Conservation (phyloP, 108 stramenopile species). For the Fragilaria radians region DNA sequence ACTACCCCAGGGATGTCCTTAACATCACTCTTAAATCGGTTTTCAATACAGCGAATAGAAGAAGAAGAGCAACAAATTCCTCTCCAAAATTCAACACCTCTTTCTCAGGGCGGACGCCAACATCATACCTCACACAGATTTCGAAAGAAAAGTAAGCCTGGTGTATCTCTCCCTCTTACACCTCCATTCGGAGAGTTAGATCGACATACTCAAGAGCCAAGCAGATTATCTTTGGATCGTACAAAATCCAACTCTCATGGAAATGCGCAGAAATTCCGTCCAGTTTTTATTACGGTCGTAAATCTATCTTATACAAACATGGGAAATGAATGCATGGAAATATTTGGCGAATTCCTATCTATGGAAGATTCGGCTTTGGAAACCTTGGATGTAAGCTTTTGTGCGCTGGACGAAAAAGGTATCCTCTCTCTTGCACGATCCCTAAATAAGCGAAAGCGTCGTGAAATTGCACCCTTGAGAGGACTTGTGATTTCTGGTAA, state of each 20-base stretch:
- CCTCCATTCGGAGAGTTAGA: neutral
- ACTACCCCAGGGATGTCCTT: constrained; percentile 28
- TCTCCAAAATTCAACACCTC: neutral
- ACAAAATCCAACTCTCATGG: neutral
- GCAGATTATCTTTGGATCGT: neutral
- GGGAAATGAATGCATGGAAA: constrained; percentile 63
- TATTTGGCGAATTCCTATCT: constrained; percentile 49
- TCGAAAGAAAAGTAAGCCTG: neutral
- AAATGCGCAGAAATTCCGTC: neutral
- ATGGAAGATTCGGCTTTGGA: constrained; percentile 41
- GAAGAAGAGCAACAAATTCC: neutral
- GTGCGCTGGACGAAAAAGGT: constrained; percentile 50
- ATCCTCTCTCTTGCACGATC: constrained; percentile 47
- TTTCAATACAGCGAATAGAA: too few species aligned
- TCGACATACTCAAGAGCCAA: neutral
- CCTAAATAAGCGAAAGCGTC: constrained; percentile 33
- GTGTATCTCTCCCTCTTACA: neutral
- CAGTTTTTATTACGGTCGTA: constrained; percentile 51
- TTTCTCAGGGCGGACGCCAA: neutral
- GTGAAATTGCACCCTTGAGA: constrained; percentile 43
- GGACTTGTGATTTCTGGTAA: constrained; percentile 74
- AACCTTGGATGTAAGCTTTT: constrained; percentile 78
- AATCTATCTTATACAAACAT: constrained; percentile 78
- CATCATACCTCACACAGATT: neutral
- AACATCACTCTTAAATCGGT: neutral